These are phyloP conservation scores for Hyphodiscus sp. DNA, from an alignment of 2,329 filamentous ascomycete genomes.

Conservation along the genomic window DNA sequence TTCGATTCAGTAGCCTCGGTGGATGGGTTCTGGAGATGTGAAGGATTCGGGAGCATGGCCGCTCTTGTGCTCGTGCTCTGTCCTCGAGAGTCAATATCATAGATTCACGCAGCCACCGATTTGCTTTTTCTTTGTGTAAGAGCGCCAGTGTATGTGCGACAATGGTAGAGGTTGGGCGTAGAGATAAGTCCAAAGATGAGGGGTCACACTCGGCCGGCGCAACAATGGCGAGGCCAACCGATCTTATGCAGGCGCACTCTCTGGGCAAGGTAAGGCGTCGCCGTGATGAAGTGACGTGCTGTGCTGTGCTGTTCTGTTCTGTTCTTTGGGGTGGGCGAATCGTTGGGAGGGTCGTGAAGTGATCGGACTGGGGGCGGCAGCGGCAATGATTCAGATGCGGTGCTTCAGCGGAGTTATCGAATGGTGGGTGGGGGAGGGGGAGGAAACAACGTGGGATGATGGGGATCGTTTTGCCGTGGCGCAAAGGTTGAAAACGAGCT, in stretches of 20 bases:
- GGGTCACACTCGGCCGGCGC: not conserved
- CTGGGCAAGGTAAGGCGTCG: not conserved
- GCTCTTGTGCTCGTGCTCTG: conserved; percentile 12
- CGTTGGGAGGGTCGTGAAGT: not conserved
- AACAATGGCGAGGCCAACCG: not conserved
- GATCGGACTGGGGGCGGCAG: not conserved
- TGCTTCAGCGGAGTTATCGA: no score
- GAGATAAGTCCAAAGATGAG: not conserved
- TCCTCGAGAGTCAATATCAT: conserved; percentile 12
- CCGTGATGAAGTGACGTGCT: no score
- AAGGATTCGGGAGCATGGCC: conserved; percentile 22
- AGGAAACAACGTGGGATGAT: no score
- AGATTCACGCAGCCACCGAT: not conserved
- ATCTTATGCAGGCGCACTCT: not conserved
- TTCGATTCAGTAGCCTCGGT: conserved; percentile 12
- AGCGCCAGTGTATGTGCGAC: not conserved
- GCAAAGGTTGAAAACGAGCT: not conserved
- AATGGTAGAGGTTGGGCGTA: not conserved
- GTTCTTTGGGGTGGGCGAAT: no score
- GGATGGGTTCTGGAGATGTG: conserved; percentile 21
- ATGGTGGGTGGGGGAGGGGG: not conserved
- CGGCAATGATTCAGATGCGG: not conserved
- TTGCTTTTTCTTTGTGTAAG: not conserved
- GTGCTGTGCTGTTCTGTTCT: not conserved
- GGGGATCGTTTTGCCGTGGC: not conserved